Evolutionary conservation across 2,329 filamentous ascomycete genomes (phyloP).

Genomic region (Cordyceps pruinosa): DNA sequence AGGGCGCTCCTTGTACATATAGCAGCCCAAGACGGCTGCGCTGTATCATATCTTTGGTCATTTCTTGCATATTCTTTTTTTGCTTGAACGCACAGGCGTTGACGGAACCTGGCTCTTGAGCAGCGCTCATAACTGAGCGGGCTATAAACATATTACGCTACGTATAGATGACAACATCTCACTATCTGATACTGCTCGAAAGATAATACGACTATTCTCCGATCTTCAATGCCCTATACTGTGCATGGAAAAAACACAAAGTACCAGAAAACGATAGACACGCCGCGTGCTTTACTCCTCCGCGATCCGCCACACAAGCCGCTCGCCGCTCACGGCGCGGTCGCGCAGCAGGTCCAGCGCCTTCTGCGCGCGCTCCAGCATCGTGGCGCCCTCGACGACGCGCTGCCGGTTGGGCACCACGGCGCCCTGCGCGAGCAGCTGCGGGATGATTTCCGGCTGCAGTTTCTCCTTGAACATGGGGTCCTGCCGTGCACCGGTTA

Average conservation of each 20-base stretch:
- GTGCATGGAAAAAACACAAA: too few species aligned
- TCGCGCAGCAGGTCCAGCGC: slow-evolving; percentile 30
- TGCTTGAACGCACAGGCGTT: too few species aligned
- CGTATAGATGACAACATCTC: too few species aligned
- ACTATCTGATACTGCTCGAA: too few species aligned
- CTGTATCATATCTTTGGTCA: neutral
- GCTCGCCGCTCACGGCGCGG: slow-evolving; percentile 34
- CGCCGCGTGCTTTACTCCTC: too few species aligned
- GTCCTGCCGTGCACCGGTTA: slow-evolving; percentile 33
- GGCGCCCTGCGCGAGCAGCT: slow-evolving; percentile 33
- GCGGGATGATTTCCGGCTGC: slow-evolving; percentile 48
- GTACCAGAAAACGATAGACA: too few species aligned
- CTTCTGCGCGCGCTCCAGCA: slow-evolving; percentile 33
- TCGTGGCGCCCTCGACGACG: slow-evolving; percentile 33
- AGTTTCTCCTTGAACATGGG: slow-evolving; percentile 47
- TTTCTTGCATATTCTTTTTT: neutral
- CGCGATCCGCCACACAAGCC: slow-evolving; percentile 30
- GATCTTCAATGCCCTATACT: too few species aligned
- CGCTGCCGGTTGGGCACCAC: slow-evolving; percentile 36
- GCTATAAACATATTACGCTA: too few species aligned
- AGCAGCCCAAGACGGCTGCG: neutral
- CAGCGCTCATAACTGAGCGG: too few species aligned
- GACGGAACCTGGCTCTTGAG: too few species aligned
- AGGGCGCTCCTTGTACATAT: neutral
- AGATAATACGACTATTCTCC: too few species aligned